Percentiles rank a stretch among this genome's conserved stretches.
These are phyloP conservation scores for Infundibulicybe gibba DNA, from an alignment of 768 basidiomycete genomes.

Conservation along the genomic window DNA sequence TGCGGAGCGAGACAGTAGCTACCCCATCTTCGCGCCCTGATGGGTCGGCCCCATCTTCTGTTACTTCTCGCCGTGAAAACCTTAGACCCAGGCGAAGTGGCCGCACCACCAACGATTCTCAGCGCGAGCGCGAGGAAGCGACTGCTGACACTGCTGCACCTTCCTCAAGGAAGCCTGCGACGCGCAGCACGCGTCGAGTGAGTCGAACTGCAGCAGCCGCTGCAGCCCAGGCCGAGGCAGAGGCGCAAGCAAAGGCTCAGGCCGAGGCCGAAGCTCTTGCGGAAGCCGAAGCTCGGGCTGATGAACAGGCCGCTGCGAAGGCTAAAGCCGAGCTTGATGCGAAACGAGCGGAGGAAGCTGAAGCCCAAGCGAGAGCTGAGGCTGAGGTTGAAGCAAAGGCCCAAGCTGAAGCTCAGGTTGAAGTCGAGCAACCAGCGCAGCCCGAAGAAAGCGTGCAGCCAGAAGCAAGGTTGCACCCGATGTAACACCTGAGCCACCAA, in stretches of 20 bases:
- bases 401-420: background rate
- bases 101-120: no score
- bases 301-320: constrained; percentile 3
- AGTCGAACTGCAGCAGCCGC: constrained; percentile 5
- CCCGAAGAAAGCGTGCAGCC: no score
- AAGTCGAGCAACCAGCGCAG: constrained; percentile 2
- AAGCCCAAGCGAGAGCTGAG: constrained; percentile 1
- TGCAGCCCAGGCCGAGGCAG: constrained; percentile 4
- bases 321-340: constrained; percentile 9
- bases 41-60: constrained; percentile 1
- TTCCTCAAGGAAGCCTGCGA: constrained; percentile 1
- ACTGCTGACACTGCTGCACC: background rate
- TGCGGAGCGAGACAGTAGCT: background rate
- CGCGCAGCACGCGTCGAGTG: constrained; percentile 9
- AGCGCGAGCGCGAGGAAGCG: background rate
- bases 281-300: background rate
- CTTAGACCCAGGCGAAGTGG: constrained; percentile 9
- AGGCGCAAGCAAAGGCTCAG: background rate
- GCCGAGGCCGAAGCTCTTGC: background rate
- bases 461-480: no score
- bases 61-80: constrained; percentile 5
- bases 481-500: no score
- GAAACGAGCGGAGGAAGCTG: constrained; percentile 5
- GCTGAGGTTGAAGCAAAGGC: background rate
- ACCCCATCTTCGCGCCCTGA: background rate